phyloP scores from a whole-genome alignment of 176 grass and related monocot species.

The Cenchrus purpureus region DNA sequence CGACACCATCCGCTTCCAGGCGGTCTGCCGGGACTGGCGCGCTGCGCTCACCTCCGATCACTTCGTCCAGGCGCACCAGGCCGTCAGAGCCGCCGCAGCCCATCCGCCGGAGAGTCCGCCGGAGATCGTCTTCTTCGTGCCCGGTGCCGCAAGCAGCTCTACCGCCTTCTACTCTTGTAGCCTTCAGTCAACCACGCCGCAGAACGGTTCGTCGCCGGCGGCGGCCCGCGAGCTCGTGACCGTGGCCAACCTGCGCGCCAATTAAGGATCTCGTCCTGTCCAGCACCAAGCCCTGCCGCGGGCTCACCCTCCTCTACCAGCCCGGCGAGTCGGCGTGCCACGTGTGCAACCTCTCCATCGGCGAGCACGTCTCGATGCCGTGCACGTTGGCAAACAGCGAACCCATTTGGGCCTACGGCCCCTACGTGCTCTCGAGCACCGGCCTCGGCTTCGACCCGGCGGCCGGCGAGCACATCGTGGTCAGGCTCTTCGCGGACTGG shows the following conservation, averaged over 20 bases:
- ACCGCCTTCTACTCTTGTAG: background rate
- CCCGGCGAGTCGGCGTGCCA: background rate
- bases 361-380: background rate
- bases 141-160: too few relatives aligned
- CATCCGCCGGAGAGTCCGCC: background rate
- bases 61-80: background rate
- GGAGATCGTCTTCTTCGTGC: conserved; percentile 14
- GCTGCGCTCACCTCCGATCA: background rate
- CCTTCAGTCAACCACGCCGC: background rate
- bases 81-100: background rate
- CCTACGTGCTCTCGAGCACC: background rate
- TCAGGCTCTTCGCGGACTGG: background rate
- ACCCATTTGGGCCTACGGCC: background rate
- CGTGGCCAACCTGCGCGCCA: background rate
- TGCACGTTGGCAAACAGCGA: background rate
- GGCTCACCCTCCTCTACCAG: background rate
- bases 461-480: conserved; percentile 4
- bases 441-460: background rate
- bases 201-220: background rate
- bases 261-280: background rate
- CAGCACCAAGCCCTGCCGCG: background rate
- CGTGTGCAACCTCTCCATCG: conserved; percentile 13
- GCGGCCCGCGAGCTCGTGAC: background rate
- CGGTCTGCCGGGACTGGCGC: background rate
- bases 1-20: background rate